phyloP scores from a whole-genome alignment of 176 grass and related monocot species.

The Chrysopogon serrulatus region DNA sequence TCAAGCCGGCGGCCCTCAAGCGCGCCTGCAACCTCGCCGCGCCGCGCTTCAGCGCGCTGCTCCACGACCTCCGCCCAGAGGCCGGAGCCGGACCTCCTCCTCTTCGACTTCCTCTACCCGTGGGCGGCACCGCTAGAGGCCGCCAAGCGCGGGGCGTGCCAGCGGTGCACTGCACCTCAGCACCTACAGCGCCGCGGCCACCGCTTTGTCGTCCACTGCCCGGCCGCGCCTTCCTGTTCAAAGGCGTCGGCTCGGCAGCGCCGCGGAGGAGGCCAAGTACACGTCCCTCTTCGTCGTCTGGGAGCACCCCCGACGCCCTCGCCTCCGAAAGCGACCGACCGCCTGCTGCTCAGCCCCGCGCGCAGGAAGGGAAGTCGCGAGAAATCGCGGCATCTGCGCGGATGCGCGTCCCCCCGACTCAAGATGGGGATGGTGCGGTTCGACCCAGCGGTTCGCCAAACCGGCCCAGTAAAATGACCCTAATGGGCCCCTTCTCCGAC shows the following conservation, averaged over 20 bases:
- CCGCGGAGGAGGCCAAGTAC: constrained; percentile 38
- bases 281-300: neutral
- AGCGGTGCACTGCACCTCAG: constrained; percentile 44
- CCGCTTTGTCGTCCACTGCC: constrained; percentile 44
- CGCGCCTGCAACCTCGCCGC: constrained; percentile 60
- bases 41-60: constrained; percentile 41
- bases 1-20: constrained; percentile 70
- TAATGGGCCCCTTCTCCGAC: no score
- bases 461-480: no score
- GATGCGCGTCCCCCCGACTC: no score
- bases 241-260: constrained; percentile 32
- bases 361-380: no score
- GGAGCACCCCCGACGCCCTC: neutral
- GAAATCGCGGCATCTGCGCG: no score
- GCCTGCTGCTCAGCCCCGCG: constrained; percentile 26
- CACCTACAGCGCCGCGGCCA: constrained; percentile 38
- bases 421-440: no score
- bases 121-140: constrained; percentile 66
- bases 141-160: constrained; percentile 35
- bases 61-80: constrained; percentile 41
- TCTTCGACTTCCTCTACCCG: constrained; percentile 82
- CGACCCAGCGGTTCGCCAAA: no score
- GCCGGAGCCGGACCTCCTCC: no score
- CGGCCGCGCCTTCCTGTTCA: constrained; percentile 40
- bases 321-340: constrained; percentile 42